Evolutionary conservation across 805 yeast genomes (phyloP).

Genomic region (Candida schatavii): DNA sequence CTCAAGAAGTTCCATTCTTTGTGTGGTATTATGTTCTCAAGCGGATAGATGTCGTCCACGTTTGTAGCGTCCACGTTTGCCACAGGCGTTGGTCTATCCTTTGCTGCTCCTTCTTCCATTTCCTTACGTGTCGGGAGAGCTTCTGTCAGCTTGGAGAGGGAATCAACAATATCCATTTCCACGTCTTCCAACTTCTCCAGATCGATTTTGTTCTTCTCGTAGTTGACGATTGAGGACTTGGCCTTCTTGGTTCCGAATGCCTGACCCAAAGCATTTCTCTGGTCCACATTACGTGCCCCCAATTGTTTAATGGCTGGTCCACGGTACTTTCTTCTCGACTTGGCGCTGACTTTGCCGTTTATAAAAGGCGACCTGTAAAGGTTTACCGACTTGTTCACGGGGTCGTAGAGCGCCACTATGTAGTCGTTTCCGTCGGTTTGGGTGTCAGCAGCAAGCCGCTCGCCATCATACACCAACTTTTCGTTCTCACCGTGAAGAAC

Average conservation of each 20-base stretch:
- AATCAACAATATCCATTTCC: slow-evolving; percentile 79
- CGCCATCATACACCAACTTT: slow-evolving; percentile 71
- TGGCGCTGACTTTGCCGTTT: slow-evolving; percentile 61
- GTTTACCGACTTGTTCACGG: slow-evolving; percentile 59
- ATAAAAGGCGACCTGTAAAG: slow-evolving; percentile 62
- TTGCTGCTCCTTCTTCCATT: slow-evolving; percentile 53
- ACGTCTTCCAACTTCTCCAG: slow-evolving; percentile 71
- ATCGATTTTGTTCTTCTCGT: slow-evolving; percentile 83
- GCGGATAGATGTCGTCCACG: slow-evolving; percentile 80
- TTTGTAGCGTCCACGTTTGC: slow-evolving; percentile 75
- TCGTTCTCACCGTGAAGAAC: slow-evolving; percentile 75
- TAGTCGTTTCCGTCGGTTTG: slow-evolving; percentile 42
- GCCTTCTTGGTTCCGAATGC: slow-evolving; percentile 98
- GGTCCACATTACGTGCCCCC: slow-evolving; percentile 48
- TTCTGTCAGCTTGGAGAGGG: slow-evolving; percentile 66
- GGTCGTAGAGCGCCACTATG: slow-evolving; percentile 76
- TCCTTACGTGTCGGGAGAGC: slow-evolving; percentile 70
- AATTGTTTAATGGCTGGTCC: slow-evolving; percentile 67
- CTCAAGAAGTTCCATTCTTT: slow-evolving; percentile 63
- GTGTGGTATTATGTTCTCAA: slow-evolving; percentile 65
- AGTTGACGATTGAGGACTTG: slow-evolving; percentile 79
- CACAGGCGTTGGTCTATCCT: slow-evolving; percentile 80
- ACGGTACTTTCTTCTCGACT: slow-evolving; percentile 50
- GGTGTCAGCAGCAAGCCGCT: slow-evolving; percentile 15
- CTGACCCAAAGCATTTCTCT: slow-evolving; percentile 86